phyloP scores from a whole-genome alignment of 495 filamentous ascomycete species.

The Podospora fimiseda region DNA sequence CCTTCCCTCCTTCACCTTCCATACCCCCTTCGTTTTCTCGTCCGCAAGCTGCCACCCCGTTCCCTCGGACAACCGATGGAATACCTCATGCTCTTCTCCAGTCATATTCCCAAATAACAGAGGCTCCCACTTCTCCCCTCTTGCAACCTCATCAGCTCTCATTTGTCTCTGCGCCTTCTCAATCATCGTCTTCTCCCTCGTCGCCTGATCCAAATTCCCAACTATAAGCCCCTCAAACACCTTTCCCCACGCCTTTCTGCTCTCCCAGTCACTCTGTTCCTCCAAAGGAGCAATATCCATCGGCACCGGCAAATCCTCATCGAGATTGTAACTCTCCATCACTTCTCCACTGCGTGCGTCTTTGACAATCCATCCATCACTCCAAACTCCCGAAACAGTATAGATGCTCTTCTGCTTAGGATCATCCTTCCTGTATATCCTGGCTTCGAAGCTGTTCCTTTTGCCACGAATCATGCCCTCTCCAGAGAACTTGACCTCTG shows the following conservation, averaged over 20 bases:
- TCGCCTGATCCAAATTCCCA: slow-evolving; percentile 33
- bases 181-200: slow-evolving; percentile 31
- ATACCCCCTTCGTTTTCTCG: slow-evolving; percentile 33
- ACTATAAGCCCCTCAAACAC: slow-evolving; percentile 26
- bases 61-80: slow-evolving; percentile 20
- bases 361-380: slow-evolving; percentile 33
- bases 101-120: slow-evolving; percentile 36
- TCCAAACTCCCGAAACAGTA: slow-evolving; percentile 35
- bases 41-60: slow-evolving; percentile 13
- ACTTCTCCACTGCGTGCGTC: slow-evolving; percentile 27
- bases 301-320: slow-evolving; percentile 22
- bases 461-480: slow-evolving; percentile 30
- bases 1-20: slow-evolving; percentile 21
- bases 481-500: slow-evolving; percentile 34
- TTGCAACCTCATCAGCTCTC: slow-evolving; percentile 54
- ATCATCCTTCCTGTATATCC: slow-evolving; percentile 18
- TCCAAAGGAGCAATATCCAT: slow-evolving; percentile 22
- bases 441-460: slow-evolving; percentile 29
- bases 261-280: slow-evolving; percentile 41
- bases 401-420: slow-evolving; percentile 20
- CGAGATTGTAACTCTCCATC: slow-evolving; percentile 26
- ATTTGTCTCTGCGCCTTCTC: slow-evolving; percentile 47
- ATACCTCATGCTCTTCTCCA: slow-evolving; percentile 21
- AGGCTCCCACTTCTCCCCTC: slow-evolving; percentile 53
- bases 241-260: slow-evolving; percentile 34